Percentiles rank a stretch among this genome's conserved stretches.
phyloP scores from a whole-genome alignment of 177 flowering plant genomes.

The Vitis hybrid region DNA sequence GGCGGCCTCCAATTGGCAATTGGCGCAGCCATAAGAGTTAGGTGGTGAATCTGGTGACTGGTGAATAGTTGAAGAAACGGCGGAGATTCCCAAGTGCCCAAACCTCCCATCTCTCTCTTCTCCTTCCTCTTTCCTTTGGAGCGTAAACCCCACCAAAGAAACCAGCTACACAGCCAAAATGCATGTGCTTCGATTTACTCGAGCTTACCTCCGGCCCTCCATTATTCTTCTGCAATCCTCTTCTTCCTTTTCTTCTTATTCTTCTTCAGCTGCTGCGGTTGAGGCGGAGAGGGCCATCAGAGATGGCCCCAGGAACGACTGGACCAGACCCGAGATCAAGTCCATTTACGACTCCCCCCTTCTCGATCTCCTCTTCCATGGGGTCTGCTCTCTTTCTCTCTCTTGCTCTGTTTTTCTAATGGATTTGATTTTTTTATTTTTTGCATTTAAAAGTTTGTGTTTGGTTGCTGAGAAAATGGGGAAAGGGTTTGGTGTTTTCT shows the following conservation, averaged over 20 bases:
- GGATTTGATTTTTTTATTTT: neutral
- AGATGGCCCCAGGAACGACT: conserved; percentile 79
- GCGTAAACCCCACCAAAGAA: neutral
- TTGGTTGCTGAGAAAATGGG: neutral
- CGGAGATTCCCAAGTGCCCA: neutral
- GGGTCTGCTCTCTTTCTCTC: conserved; percentile 44
- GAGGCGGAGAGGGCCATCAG: conserved; percentile 71
- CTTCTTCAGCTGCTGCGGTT: conserved; percentile 71
- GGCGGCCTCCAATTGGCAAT: no score
- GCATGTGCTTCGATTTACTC: conserved; percentile 31
- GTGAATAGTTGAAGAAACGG: neutral
- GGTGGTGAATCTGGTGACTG: neutral
- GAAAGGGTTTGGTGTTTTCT: neutral
- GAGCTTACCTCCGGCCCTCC: conserved; percentile 18
- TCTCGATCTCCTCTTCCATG: conserved; percentile 96
- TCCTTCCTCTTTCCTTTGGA: neutral
- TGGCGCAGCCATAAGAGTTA: neutral
- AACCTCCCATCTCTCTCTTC: neutral
- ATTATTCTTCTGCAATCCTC: conserved; percentile 3
- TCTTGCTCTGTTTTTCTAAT: conserved; percentile 3
- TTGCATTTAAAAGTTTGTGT: neutral
- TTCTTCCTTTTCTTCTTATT: conserved; percentile 17
- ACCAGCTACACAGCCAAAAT: conserved; percentile 7
- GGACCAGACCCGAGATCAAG: conserved; percentile 67
- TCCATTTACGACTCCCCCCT: conserved; percentile 86